A percentile compares a stretch with the other conserved stretches of the same genome.
These are phyloP conservation scores for Glycine soja DNA, from an alignment of 306 rosid genomes.

Conservation along the genomic window DNA sequence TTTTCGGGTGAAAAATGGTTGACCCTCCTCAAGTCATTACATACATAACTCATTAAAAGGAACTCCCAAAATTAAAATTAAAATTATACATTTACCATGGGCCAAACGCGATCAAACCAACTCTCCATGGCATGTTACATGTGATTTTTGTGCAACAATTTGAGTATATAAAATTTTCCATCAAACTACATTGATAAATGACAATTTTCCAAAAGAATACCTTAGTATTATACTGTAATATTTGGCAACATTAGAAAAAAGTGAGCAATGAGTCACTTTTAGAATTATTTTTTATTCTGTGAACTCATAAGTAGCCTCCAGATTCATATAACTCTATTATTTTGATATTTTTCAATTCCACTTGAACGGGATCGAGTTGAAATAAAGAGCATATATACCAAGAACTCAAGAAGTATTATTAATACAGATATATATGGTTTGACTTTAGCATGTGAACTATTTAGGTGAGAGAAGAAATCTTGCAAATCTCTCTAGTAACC, in stretches of 20 bases:
- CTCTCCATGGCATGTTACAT: not conserved
- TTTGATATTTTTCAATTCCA: not conserved
- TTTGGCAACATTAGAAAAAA: not conserved
- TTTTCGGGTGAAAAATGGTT: not conserved
- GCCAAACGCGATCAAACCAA: not conserved
- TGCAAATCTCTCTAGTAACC: conserved; percentile 37
- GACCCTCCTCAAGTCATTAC: not conserved
- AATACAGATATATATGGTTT: not conserved
- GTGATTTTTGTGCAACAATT: not conserved
- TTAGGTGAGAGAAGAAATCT: conserved; percentile 35
- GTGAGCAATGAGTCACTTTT: not conserved
- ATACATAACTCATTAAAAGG: not conserved
- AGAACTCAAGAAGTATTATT: not conserved
- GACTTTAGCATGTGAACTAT: conserved; percentile 44
- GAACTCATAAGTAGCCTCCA: conserved; percentile 12
- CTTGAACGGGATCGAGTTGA: not conserved
- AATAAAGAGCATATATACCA: not conserved
- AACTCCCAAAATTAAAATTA: not conserved
- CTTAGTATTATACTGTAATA: not conserved
- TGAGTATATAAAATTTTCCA: not conserved
- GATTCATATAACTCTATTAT: not conserved
- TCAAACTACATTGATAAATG: too few relatives aligned
- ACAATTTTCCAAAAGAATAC: not conserved
- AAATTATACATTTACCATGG: not conserved
- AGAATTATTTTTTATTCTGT: not conserved